Evolutionary conservation across 179 eudicot genomes (phyloP), one percentile per base, ranked within the genome.

Genomic region (Spergularia azorica): DNA sequence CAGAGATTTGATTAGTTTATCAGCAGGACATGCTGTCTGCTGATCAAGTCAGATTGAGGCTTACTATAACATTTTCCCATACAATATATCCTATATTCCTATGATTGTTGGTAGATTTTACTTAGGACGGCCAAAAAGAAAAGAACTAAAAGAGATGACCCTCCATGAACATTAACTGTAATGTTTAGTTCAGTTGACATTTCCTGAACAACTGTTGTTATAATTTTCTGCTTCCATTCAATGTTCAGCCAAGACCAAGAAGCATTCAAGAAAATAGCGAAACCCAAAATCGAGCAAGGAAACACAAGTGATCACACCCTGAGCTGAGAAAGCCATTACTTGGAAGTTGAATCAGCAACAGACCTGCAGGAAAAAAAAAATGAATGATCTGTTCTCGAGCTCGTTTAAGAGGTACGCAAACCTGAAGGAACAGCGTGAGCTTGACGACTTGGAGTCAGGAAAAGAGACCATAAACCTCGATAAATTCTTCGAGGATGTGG

Each of bases 381-480:
- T 94, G 98, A 94, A 92, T 39, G 95, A 94, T 68, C 87, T 92
- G 3, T 87, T 94, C 80, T 92, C 98, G 4, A 86, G 89, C 64
- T 94, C 98, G 16, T 90, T 94, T 77, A 79, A 76, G 61, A 86
- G 76, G 59, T 86, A 86, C 43, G 83, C 86, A 1, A 84, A 86
- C 83, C 92, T 69, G 70, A 87, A 75, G 75, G 77, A 83, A 16
- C 88, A 79, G 75, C 15, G 79, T 51, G 48, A 39, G 39, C 26
- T 55, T 8, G 86, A 86, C 21, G 88, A 86, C 76, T 20, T 69
- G 79, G 85, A 75, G 82, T 16, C 74, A 0, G 85, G 83, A 11
- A 79, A 64, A 55, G 83, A 80, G 26, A 72, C 54, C 2, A 85
- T 79, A 3, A 88, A 89, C 70, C 97, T 94, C 63, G 91, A 90